phyloP scores from a whole-genome alignment of 2,329 filamentous ascomycete species.

The Penicillium sp. region DNA sequence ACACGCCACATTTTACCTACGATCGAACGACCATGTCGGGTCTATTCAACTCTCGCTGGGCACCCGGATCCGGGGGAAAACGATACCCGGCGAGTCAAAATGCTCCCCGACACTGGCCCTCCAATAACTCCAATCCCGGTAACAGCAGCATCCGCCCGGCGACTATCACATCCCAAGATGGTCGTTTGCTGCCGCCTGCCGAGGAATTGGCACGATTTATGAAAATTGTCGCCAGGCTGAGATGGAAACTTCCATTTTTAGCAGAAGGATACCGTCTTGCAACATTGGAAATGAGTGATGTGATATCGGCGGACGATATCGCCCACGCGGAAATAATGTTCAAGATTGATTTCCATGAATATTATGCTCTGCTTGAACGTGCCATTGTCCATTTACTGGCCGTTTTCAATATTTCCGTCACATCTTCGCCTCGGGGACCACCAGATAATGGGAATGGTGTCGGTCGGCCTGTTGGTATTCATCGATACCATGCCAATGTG shows the following conservation, averaged over 20 bases:
- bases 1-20: constrained; percentile 1
- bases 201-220: constrained; percentile 58
- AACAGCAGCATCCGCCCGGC: constrained; percentile 1
- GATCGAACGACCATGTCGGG: constrained; percentile 6
- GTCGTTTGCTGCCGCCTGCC: constrained; percentile 18
- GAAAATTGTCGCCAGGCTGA: constrained; percentile 60
- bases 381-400: constrained; percentile 67
- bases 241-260: constrained; percentile 64
- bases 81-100: not conserved
- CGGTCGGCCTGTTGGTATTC: constrained; percentile 38
- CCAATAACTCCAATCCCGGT: constrained; percentile 10
- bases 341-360: constrained; percentile 76
- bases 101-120: not conserved
- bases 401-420: constrained; percentile 60
- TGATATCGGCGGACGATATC: constrained; percentile 22
- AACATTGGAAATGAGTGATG: constrained; percentile 33
- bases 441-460: constrained; percentile 20
- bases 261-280: constrained; percentile 58
- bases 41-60: constrained; percentile 29
- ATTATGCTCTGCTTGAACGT: constrained; percentile 70
- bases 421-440: constrained; percentile 27
- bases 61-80: constrained; percentile 13
- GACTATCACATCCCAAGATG: constrained; percentile 3
- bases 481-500: constrained; percentile 70
- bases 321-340: constrained; percentile 63